Percentiles rank a stretch among this genome's conserved stretches.
Evolutionary conservation across 2,329 filamentous ascomycete species (phyloP).

Genomic region (Talaromyces sp.): DNA sequence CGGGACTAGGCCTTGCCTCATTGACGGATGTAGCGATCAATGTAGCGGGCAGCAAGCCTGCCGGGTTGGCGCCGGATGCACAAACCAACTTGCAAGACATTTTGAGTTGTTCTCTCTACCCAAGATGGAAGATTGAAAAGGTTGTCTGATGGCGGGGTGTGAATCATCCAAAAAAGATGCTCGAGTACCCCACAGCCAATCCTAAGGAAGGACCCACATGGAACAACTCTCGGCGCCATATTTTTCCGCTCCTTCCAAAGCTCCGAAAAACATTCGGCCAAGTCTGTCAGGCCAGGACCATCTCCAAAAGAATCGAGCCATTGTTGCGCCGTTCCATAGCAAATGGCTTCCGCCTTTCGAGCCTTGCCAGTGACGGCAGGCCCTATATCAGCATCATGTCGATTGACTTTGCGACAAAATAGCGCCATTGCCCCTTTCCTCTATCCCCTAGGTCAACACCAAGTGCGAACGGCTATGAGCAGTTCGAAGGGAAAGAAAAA

Average conservation of each 20-base stretch:
- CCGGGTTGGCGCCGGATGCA: slow-evolving; percentile 43
- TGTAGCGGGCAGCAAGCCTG: slow-evolving; percentile 41
- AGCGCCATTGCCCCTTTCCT: slow-evolving; percentile 34
- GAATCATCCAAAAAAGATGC: slow-evolving; percentile 11
- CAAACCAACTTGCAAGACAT: slow-evolving; percentile 39
- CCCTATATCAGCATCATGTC: slow-evolving; percentile 35
- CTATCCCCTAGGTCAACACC: slow-evolving; percentile 31
- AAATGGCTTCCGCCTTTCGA: slow-evolving; percentile 38
- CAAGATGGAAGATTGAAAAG: not conserved
- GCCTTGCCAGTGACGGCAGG: slow-evolving; percentile 37
- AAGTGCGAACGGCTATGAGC: slow-evolving; percentile 39
- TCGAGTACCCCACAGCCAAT: slow-evolving; percentile 19
- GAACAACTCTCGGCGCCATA: slow-evolving; percentile 1
- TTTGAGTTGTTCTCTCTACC: slow-evolving; percentile 11
- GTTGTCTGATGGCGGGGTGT: slow-evolving; percentile 14
- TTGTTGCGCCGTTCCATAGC: slow-evolving; percentile 5
- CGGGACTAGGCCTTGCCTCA: slow-evolving; percentile 35
- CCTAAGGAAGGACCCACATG: slow-evolving; percentile 5
- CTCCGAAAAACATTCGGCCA: slow-evolving; percentile 21
- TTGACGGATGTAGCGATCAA: slow-evolving; percentile 44
- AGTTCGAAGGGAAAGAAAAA: slow-evolving; percentile 51
- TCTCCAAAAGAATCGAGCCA: slow-evolving; percentile 3
- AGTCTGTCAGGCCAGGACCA: not conserved
- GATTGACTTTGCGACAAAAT: slow-evolving; percentile 29
- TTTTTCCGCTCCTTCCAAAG: slow-evolving; percentile 17